These are phyloP conservation scores for Nissolia schottii DNA, from an alignment of 306 rosid genomes.

Conservation along the genomic window DNA sequence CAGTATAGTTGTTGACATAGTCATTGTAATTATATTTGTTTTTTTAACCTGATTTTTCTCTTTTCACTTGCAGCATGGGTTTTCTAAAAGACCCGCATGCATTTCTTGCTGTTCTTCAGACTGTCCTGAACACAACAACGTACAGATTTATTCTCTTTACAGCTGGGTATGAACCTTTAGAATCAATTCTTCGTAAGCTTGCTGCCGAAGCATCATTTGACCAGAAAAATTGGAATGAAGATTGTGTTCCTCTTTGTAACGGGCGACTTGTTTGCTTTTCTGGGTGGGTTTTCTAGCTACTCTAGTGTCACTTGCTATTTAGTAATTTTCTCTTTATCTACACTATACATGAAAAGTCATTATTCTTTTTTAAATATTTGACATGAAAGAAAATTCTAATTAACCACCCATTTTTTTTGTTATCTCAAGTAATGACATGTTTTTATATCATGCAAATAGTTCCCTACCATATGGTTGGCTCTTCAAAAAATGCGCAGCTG, in stretches of 20 bases:
- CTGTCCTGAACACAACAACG: slow-evolving; percentile 47
- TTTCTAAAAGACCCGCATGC: slow-evolving; percentile 54
- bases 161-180: slow-evolving; percentile 67
- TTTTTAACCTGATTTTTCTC: slow-evolving; percentile 13
- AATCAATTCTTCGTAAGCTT: slow-evolving; percentile 31
- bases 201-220: slow-evolving; percentile 40
- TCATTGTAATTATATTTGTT: background rate
- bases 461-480: slow-evolving; percentile 69
- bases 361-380: background rate
- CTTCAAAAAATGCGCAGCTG: slow-evolving; percentile 61
- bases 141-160: slow-evolving; percentile 70
- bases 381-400: slow-evolving; percentile 2
- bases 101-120: slow-evolving; percentile 54
- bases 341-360: background rate
- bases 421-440: background rate
- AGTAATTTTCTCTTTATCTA: background rate
- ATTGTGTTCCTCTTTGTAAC: slow-evolving; percentile 44
- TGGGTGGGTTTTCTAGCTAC: slow-evolving; percentile 48
- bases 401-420: background rate
- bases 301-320: slow-evolving; percentile 3
- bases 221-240: slow-evolving; percentile 38
- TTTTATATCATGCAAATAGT: slow-evolving; percentile 34
- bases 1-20: background rate
- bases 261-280: slow-evolving; percentile 58
- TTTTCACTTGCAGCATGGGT: slow-evolving; percentile 69